Conservation (phyloP, 768 basidiomycete species). For the Collybia mongolica region DNA sequence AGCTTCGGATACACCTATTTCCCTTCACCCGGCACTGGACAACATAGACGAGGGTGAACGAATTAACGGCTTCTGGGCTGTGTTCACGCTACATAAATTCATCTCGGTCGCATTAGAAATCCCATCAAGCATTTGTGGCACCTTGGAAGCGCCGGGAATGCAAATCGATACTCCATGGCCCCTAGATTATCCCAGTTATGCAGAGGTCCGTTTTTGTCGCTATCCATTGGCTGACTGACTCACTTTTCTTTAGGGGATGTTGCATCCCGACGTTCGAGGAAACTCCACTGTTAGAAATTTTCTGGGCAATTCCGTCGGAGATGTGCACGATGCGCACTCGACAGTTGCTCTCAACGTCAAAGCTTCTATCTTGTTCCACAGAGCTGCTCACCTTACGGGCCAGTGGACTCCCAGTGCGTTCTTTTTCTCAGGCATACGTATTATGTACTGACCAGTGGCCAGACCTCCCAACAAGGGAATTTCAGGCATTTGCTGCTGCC, state of each 20-base stretch:
- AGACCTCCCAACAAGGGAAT: constrained; percentile 44
- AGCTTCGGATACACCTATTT: constrained; percentile 40
- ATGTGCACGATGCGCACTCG: constrained; percentile 31
- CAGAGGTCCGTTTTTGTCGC: constrained; percentile 26
- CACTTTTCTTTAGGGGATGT: constrained; percentile 35
- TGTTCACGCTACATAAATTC: constrained; percentile 56
- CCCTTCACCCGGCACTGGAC: constrained; percentile 38
- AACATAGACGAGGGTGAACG: constrained; percentile 63
- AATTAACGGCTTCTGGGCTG: constrained; percentile 67
- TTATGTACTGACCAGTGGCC: not conserved
- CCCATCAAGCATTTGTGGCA: constrained; percentile 51
- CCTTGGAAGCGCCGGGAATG: constrained; percentile 48
- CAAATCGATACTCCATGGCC: constrained; percentile 58
- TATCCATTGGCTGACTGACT: constrained; percentile 4
- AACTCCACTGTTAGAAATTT: constrained; percentile 50
- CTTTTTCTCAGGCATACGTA: constrained; percentile 3
- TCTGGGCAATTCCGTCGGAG: constrained; percentile 32
- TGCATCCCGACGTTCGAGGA: constrained; percentile 42
- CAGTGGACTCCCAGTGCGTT: constrained; percentile 42
- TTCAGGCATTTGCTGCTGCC: constrained; percentile 37
- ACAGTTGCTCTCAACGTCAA: constrained; percentile 47
- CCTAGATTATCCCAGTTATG: constrained; percentile 36
- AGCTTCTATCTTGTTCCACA: constrained; percentile 58
- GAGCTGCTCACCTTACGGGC: constrained; percentile 51
- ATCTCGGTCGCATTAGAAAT: constrained; percentile 53